phyloP scores from a whole-genome alignment of 2,329 filamentous ascomycete species.

The Aspergillus sp. region DNA sequence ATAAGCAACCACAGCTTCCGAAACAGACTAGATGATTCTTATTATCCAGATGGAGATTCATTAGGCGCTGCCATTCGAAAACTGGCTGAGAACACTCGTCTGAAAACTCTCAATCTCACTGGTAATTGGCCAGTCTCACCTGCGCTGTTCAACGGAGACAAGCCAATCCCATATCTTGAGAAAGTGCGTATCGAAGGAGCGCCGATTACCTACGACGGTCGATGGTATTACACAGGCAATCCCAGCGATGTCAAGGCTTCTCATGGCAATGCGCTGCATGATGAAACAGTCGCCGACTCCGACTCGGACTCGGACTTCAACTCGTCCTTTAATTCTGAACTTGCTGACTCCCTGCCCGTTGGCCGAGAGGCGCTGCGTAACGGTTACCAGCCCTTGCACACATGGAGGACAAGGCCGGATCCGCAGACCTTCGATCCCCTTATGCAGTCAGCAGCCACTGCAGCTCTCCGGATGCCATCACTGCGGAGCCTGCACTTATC shows the following conservation, averaged over 20 bases:
- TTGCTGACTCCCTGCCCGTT: no score
- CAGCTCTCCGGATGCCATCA: background rate
- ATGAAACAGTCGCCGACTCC: no score
- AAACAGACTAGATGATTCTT: background rate
- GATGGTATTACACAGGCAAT: background rate
- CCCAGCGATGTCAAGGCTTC: background rate
- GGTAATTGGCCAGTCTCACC: background rate
- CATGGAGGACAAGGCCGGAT: background rate
- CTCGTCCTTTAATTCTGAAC: no score
- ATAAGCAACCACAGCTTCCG: background rate
- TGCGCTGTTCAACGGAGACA: background rate
- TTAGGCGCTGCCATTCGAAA: background rate
- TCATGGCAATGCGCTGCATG: no score
- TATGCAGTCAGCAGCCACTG: background rate
- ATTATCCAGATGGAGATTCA: background rate
- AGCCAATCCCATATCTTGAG: background rate
- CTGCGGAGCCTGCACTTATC: background rate
- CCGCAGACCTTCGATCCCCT: background rate
- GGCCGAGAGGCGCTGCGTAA: background rate
- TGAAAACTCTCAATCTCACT: background rate
- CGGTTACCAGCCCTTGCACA: background rate
- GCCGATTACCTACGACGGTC: background rate
- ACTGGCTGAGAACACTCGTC: background rate
- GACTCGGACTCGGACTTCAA: no score
- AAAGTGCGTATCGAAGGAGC: background rate